Conservation (phyloP, 352 stramenopile species). For the Globisporangium yorkense region DNA sequence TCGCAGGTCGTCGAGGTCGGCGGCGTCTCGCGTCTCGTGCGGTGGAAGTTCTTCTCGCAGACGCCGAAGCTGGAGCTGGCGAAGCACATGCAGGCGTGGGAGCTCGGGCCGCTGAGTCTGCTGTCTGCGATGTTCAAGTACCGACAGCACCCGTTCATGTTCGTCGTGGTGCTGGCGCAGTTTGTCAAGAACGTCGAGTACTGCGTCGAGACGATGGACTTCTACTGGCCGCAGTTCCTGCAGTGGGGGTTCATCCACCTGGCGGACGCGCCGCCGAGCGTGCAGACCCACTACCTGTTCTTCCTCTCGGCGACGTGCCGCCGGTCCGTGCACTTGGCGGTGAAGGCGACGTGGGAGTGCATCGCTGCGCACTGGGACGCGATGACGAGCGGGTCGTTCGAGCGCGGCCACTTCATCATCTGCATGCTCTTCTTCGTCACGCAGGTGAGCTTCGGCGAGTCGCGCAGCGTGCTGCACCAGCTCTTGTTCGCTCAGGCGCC, state of each 20-base stretch:
- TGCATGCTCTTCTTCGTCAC: conserved; percentile 61
- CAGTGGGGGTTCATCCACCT: conserved; percentile 58
- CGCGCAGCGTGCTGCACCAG: conserved; percentile 33
- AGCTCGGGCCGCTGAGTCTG: conserved; percentile 41
- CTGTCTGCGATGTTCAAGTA: conserved; percentile 65
- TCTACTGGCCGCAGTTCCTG: conserved; percentile 68
- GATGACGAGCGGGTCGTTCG: conserved; percentile 34
- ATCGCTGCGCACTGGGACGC: conserved; percentile 59
- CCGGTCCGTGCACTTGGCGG: conserved; percentile 46
- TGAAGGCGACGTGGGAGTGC: conserved; percentile 61
- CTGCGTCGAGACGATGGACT: conserved; percentile 48
- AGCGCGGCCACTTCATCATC: conserved; percentile 40
- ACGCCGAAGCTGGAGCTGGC: conserved; percentile 37
- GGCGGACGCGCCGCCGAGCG: conserved; percentile 34
- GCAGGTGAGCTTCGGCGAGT: conserved; percentile 49
- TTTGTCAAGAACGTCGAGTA: conserved; percentile 52
- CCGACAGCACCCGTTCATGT: conserved; percentile 61
- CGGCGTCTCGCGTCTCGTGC: conserved; percentile 41
- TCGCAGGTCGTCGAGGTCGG: conserved; percentile 34
- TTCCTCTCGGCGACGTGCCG: conserved; percentile 47
- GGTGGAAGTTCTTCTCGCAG: conserved; percentile 52
- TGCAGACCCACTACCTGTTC: conserved; percentile 56
- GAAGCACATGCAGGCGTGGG: conserved; percentile 28
- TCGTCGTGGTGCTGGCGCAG: conserved; percentile 56
- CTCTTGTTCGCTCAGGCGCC: conserved; percentile 38